Percentiles rank a stretch among this genome's conserved stretches.
Conservation (phyloP, 106 monocot genomes). For the Allium fistulosum region DNA sequence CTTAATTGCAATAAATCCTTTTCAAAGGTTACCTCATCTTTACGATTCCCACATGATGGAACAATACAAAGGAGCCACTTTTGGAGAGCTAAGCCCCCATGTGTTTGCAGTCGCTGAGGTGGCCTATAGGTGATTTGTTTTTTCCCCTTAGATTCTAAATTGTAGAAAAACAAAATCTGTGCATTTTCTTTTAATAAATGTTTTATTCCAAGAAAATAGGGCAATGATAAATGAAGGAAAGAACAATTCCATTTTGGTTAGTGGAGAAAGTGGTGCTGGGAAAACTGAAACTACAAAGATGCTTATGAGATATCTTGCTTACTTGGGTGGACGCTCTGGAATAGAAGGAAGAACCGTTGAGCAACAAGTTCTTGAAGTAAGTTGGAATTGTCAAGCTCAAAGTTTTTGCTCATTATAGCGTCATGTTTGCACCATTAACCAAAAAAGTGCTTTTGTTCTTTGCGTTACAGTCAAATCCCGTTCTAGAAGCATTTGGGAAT, state of each 20-base stretch:
- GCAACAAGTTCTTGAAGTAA: constrained; percentile 64
- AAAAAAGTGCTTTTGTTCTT: background rate
- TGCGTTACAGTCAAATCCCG: constrained; percentile 49
- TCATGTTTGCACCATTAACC: background rate
- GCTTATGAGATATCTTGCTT: constrained; percentile 86
- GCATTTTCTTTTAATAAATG: constrained; percentile 2
- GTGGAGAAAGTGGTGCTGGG: constrained; percentile 96
- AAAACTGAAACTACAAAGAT: constrained; percentile 92
- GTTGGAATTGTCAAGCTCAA: background rate
- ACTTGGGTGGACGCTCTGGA: constrained; percentile 63
- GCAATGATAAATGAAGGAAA: constrained; percentile 92
- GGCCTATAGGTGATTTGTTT: constrained; percentile 29
- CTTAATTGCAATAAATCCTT: constrained; percentile 45
- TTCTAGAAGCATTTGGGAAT: constrained; percentile 77
- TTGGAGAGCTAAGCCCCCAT: constrained; percentile 50
- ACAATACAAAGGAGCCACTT: constrained; percentile 40
- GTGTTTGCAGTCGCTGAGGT: constrained; percentile 50
- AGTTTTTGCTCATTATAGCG: background rate
- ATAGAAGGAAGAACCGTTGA: constrained; percentile 77
- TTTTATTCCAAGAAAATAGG: constrained; percentile 26
- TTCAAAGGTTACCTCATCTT: constrained; percentile 46
- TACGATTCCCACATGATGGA: constrained; percentile 53
- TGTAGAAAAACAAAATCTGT: too few species aligned
- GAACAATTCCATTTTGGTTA: constrained; percentile 86
- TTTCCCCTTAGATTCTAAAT: too few species aligned